Base-by-base conservation (phyloP, 768 basidiomycete species). In the Panus rudis region DNA sequence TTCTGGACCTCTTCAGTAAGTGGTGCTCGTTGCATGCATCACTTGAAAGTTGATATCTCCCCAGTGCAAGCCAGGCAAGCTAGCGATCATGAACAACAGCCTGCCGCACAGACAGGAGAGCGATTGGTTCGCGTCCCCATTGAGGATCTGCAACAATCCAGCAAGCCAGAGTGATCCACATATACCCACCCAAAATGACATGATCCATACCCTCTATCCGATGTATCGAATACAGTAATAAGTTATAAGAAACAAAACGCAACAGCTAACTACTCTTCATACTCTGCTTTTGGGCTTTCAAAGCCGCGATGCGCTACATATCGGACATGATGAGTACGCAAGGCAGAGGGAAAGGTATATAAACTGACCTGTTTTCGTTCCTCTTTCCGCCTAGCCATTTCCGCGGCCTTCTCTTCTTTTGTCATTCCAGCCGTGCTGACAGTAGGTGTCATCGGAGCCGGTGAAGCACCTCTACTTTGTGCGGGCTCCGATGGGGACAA, bases 331-430 rank as follows among this genome's bases (percentile, higher is more conserved):
- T 21, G 11, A n/a, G 13, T 12, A 31, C n/a, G 13, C 16, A 16
- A 17, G 10, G 24, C 17, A 12, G 10, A 20, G 30, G 3, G 19
- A 10, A 35, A 35, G 26, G 17, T 26, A 42, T 13, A 31, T 24
- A 24, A 14, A 63, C 76, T 16, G 42, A 90, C 90, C 69, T 89
- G 80, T 60, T 85, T 92, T 34, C 94, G 69, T 60, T 97, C 94
- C 60, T 97, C 93, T 57, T 93, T 85, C 46, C 92, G 71, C 50
- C 84, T 70, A 6, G 84, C 85, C 81, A 97, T 84, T 67, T 96
- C 91, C n/a, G 79, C 81, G 2, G 88, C 88, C 62, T 87, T 94
- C 52, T 93, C 92, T 61, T 96, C 94, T 61, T 92, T 96, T 21
- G 77, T 74, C 73, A 91, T 69, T 0, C 66, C 67, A 1, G 60